Conservation (phyloP, 306 rosid genomes). For the Sindora glabra region DNA sequence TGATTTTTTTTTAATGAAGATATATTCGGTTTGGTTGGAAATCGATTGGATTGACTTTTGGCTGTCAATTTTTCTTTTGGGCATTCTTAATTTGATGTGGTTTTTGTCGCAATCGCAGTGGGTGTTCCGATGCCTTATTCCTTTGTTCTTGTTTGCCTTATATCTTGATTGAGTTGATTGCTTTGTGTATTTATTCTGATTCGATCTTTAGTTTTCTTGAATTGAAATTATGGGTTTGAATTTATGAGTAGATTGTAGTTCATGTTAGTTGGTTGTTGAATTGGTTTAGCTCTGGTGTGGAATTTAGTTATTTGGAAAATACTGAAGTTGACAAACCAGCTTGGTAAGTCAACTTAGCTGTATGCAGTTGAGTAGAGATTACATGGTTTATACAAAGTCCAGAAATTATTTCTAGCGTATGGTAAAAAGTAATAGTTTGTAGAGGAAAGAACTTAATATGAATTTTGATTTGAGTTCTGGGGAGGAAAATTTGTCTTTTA, state of each 20-base stretch:
- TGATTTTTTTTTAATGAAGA: not conserved
- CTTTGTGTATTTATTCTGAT: slow-evolving; percentile 5
- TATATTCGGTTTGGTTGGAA: not conserved
- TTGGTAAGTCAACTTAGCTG: slow-evolving; percentile 8
- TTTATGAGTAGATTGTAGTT: no score
- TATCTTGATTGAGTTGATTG: slow-evolving; percentile 14
- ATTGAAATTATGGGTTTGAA: not conserved
- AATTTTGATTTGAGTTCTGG: not conserved
- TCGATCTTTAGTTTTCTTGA: slow-evolving; percentile 23
- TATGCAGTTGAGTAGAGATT: slow-evolving; percentile 9
- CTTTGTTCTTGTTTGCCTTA: not conserved
- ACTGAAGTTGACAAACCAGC: not conserved
- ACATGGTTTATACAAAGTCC: not conserved
- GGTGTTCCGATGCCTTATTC: slow-evolving; percentile 2
- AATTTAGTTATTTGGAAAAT: slow-evolving; percentile 2
- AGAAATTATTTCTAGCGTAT: no score
- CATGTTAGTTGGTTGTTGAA: not conserved
- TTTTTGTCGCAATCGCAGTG: not conserved
- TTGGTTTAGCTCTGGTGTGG: not conserved
- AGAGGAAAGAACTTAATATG: not conserved
- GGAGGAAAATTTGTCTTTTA: not conserved
- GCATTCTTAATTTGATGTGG: slow-evolving; percentile 6
- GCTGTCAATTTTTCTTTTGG: not conserved
- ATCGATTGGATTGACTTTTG: not conserved
- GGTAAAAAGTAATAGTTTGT: not conserved